Percentiles rank a stretch among this genome's conserved stretches.
Conservation (phyloP, 345 rosid species). For the Mercurialis annua region DNA sequence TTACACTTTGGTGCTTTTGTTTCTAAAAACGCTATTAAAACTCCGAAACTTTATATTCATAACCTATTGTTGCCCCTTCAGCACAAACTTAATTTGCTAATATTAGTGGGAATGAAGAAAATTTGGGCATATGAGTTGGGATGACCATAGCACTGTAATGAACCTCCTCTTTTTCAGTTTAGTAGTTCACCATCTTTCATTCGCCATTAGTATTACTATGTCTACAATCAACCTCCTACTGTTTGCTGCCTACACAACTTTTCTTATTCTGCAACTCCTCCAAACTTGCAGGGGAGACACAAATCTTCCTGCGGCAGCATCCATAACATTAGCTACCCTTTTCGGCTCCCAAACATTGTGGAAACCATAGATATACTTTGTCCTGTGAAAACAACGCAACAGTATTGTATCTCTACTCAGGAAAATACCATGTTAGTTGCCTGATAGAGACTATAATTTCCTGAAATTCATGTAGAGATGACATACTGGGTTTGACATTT, state of each 20-base stretch:
- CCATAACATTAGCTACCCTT: constrained; percentile 4
- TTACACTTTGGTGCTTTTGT: too few species aligned
- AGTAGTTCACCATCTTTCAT: too few species aligned
- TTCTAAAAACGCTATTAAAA: too few species aligned
- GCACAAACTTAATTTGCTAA: too few species aligned
- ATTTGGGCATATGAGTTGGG: too few species aligned
- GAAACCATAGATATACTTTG: neutral
- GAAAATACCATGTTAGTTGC: constrained; percentile 10
- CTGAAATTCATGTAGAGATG: neutral
- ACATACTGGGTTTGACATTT: constrained; percentile 13
- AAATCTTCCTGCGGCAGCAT: neutral
- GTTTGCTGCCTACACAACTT: neutral
- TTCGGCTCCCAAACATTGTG: constrained; percentile 2
- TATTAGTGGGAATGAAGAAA: too few species aligned
- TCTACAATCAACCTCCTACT: neutral
- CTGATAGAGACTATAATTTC: neutral
- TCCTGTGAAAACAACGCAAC: neutral
- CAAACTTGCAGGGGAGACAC: neutral
- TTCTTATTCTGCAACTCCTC: neutral
- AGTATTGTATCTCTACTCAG: constrained; percentile 1
- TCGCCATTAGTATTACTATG: neutral
- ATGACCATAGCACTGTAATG: too few species aligned
- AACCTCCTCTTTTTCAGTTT: too few species aligned
- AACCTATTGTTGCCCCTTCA: too few species aligned
- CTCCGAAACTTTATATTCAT: too few species aligned